Evolutionary conservation across 225 moss, liverwort and hornwort genomes (phyloP).

Genomic region (Straminergon stramineum): DNA sequence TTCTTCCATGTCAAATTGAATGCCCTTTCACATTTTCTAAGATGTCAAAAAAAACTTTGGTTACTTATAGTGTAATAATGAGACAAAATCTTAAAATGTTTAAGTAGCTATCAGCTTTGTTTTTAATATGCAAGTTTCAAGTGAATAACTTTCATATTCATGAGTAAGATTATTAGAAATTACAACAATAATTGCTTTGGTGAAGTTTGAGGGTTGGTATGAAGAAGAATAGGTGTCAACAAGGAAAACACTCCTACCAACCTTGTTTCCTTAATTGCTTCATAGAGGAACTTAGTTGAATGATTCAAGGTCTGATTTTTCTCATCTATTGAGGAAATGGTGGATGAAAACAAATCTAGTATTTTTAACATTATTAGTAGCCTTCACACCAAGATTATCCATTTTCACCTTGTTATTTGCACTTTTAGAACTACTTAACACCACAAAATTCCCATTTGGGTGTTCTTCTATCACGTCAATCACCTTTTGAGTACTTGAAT

Average conservation of each 20-base stretch:
- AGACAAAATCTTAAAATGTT: not conserved
- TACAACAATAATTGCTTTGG: constrained; percentile 4
- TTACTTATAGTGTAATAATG: not conserved
- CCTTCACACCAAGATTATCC: not conserved
- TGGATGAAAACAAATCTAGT: not conserved
- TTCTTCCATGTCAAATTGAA: no score
- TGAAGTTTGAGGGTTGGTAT: no score
- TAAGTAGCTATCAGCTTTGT: not conserved
- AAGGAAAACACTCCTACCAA: constrained; percentile 30
- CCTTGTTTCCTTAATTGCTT: constrained; percentile 27
- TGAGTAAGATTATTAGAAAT: not conserved
- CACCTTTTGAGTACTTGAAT: not conserved
- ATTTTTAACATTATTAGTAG: not conserved
- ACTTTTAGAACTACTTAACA: not conserved
- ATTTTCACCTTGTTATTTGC: not conserved
- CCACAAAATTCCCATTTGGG: not conserved
- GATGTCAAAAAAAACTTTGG: no score
- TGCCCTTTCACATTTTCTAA: no score
- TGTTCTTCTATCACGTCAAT: not conserved
- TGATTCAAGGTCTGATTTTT: constrained; percentile 1
- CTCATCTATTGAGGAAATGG: not conserved
- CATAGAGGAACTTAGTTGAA: constrained; percentile 11
- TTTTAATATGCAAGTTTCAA: not conserved
- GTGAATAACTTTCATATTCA: not conserved
- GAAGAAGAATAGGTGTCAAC: not conserved